phyloP scores from a whole-genome alignment of 257 asterid genomes.

The Fraxinus pennsylvanica region DNA sequence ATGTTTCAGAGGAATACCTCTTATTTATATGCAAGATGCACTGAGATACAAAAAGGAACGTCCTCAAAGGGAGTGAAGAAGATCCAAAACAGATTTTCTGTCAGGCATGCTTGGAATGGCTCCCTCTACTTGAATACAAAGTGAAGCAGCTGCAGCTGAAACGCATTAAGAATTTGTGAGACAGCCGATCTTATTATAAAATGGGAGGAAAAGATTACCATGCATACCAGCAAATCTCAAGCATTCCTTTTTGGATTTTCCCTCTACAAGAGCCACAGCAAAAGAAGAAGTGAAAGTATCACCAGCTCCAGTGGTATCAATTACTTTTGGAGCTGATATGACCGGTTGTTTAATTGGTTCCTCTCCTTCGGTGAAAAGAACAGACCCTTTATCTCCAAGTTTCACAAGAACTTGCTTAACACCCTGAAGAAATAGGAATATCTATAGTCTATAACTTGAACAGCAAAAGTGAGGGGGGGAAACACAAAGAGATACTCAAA shows the following conservation, averaged over 20 bases:
- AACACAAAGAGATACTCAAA: neutral
- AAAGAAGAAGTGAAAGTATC: constrained; percentile 96
- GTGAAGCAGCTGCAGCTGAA: constrained; percentile 96
- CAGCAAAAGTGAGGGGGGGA: neutral
- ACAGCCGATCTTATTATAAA: neutral
- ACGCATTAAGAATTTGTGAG: constrained; percentile 24
- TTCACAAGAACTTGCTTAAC: constrained; percentile 85
- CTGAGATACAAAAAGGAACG: neutral
- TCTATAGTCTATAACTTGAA: neutral
- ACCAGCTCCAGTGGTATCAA: constrained; percentile 98
- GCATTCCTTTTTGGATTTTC: constrained; percentile 71
- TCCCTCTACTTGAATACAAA: constrained; percentile 96
- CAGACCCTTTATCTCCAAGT: constrained; percentile 87
- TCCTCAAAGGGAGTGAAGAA: constrained; percentile 63
- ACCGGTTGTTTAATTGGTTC: constrained; percentile 74
- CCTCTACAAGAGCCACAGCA: constrained; percentile 92
- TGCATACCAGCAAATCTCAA: constrained; percentile 77
- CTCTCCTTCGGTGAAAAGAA: constrained; percentile 74
- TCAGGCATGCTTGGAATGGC: constrained; percentile 99
- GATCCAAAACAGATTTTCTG: constrained; percentile 63
- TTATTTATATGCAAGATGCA: constrained; percentile 31
- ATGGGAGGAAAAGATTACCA: constrained; percentile 6
- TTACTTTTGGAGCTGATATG: constrained; percentile 69
- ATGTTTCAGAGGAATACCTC: constrained; percentile 31
- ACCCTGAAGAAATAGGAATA: constrained; percentile 53